Conservation (phyloP, 441 rosid genomes). For the Populus hybrid region DNA sequence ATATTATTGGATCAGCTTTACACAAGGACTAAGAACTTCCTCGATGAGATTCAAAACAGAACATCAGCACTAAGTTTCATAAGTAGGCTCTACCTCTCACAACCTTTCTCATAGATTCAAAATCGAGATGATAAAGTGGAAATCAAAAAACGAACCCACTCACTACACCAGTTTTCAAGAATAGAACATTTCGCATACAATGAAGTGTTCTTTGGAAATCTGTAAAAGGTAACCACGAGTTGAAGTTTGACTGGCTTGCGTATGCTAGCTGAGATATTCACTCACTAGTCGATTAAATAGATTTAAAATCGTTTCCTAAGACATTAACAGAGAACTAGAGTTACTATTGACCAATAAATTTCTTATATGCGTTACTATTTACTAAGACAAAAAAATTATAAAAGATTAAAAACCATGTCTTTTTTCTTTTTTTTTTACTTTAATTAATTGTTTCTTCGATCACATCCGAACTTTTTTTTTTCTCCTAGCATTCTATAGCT, state of each 20-base stretch:
- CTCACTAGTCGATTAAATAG: too few relatives aligned
- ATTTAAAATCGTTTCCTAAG: not conserved
- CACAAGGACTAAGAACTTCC: not conserved
- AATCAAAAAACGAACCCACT: not conserved
- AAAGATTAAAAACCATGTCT: not conserved
- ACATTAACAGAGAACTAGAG: not conserved
- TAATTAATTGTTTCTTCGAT: not conserved
- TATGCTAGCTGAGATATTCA: not conserved
- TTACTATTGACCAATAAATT: too few relatives aligned
- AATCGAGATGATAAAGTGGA: not conserved
- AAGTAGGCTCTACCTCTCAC: not conserved
- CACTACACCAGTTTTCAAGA: not conserved
- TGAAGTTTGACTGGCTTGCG: not conserved
- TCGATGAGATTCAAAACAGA: not conserved
- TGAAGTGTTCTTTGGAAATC: not conserved
- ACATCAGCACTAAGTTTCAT: not conserved
- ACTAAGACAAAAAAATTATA: not conserved
- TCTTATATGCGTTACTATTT: not conserved
- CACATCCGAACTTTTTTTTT: not conserved
- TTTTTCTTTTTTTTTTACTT: not conserved
- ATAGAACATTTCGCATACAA: not conserved
- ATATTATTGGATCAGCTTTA: not conserved
- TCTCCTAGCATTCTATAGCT: not conserved
- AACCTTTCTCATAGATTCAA: not conserved
- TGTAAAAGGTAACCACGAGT: not conserved